phyloP scores from a whole-genome alignment of 2,329 filamentous ascomycete species.

The Curvularia eragrostidis region DNA sequence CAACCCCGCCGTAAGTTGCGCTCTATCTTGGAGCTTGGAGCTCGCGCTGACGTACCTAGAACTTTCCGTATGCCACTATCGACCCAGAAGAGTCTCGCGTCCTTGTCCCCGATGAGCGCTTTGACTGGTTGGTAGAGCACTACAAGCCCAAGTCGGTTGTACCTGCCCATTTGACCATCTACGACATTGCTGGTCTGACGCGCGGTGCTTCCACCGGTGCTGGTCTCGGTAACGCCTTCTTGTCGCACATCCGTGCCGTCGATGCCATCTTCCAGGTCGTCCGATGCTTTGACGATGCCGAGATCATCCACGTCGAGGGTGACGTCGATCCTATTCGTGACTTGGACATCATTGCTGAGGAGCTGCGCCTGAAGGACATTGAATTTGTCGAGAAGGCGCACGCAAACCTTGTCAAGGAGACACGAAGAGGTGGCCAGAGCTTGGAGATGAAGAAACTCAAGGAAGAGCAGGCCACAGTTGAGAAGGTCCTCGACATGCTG shows the following conservation, averaged over 20 bases:
- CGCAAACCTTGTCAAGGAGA: slow-evolving; percentile 92
- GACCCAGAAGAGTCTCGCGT: slow-evolving; percentile 98
- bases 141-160: slow-evolving; percentile 98
- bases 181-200: slow-evolving; percentile 97
- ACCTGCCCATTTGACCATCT: slow-evolving; percentile 97
- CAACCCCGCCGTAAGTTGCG: slow-evolving; percentile 85
- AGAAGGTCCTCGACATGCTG: slow-evolving; percentile 83
- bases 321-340: slow-evolving; percentile 96
- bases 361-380: slow-evolving; percentile 96
- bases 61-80: slow-evolving; percentile 99
- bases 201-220: slow-evolving; percentile 95
- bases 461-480: slow-evolving; percentile 91
- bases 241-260: slow-evolving; percentile 97
- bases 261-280: slow-evolving; percentile 98
- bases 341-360: slow-evolving; percentile 94
- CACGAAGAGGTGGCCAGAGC: slow-evolving; percentile 88
- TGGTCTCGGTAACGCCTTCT: slow-evolving; percentile 95
- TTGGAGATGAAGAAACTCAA: slow-evolving; percentile 97
- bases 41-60: slow-evolving; percentile 60
- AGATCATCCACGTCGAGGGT: slow-evolving; percentile 99
- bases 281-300: slow-evolving; percentile 96
- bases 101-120: slow-evolving; percentile 93
- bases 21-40: neutral
- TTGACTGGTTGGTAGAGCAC: slow-evolving; percentile 93
- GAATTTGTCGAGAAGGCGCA: slow-evolving; percentile 97